phyloP scores from a whole-genome alignment of 805 yeast species.

The Metschnikowia lachancei region DNA sequence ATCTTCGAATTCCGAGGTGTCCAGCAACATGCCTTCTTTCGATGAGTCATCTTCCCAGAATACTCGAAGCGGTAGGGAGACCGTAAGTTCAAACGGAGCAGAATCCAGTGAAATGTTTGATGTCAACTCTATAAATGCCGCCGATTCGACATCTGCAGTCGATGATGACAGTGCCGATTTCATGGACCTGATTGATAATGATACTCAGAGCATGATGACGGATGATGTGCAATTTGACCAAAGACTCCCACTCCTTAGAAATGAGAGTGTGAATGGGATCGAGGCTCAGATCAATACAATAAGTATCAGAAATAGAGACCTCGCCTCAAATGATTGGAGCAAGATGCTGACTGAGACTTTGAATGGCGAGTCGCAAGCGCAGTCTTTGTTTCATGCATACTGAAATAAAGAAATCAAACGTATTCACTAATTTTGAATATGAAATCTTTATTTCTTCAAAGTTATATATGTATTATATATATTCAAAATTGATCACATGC shows the following conservation, averaged over 20 bases:
- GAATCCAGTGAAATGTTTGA: slow-evolving; percentile 3
- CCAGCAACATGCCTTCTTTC: neutral
- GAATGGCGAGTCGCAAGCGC: slow-evolving; percentile 19
- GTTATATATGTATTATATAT: too few species aligned
- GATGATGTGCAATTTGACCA: slow-evolving; percentile 26
- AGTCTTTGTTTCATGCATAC: slow-evolving; percentile 26
- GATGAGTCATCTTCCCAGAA: slow-evolving; percentile 3
- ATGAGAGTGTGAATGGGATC: slow-evolving; percentile 22
- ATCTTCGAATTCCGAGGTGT: neutral
- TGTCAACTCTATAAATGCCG: neutral
- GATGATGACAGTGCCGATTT: neutral
- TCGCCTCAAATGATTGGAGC: slow-evolving; percentile 4
- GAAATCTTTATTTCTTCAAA: neutral
- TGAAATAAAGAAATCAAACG: neutral
- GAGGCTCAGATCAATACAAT: slow-evolving; percentile 8
- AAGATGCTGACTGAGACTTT: slow-evolving; percentile 28
- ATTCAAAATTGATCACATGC: too few species aligned
- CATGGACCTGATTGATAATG: neutral
- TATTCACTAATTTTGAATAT: too few species aligned
- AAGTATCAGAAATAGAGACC: neutral
- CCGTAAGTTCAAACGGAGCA: slow-evolving; percentile 1
- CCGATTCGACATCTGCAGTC: neutral
- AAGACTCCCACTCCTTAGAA: slow-evolving; percentile 26
- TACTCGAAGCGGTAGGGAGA: slow-evolving; percentile 1
- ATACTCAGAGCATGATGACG: slow-evolving; percentile 17